Percentiles rank a stretch among this genome's conserved stretches.
Evolutionary conservation across 2,329 filamentous ascomycete species (phyloP).

Genomic region (Neofusicoccum laricinum): DNA sequence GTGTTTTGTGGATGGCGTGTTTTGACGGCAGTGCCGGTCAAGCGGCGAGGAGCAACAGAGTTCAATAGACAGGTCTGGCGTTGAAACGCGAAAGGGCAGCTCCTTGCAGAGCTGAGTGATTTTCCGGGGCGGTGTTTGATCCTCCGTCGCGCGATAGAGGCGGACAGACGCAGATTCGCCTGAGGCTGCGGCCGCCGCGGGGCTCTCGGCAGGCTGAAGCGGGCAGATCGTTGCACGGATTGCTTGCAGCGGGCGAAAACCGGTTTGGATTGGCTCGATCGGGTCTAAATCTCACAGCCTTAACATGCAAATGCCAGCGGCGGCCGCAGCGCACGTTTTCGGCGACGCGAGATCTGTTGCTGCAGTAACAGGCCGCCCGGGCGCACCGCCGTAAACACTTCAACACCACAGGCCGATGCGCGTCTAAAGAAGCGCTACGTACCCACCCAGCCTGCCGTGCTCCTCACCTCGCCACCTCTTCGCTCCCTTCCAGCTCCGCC

Average conservation of each 20-base stretch:
- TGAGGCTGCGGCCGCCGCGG: neutral
- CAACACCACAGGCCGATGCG: slow-evolving; percentile 10
- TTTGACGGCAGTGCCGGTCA: too few species aligned
- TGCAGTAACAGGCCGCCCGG: slow-evolving; percentile 1
- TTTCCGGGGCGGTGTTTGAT: slow-evolving; percentile 3
- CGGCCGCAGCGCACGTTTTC: neutral
- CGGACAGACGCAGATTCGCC: neutral
- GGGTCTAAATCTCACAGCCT: slow-evolving; percentile 2
- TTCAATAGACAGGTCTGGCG: neutral
- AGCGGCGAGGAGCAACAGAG: neutral
- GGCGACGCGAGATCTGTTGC: neutral
- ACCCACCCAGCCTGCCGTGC: neutral
- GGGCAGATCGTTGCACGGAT: slow-evolving; percentile 11
- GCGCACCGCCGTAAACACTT: neutral
- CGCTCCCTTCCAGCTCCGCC: neutral
- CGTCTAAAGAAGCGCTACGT: slow-evolving; percentile 14
- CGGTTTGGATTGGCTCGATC: slow-evolving; percentile 9
- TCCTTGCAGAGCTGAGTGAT: slow-evolving; percentile 11
- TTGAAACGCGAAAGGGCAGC: neutral
- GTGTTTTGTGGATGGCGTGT: neutral
- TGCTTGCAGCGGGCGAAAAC: slow-evolving; percentile 6
- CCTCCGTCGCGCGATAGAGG: neutral
- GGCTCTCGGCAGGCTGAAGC: neutral
- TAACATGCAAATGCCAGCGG: neutral
- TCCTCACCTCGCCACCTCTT: neutral